Evolutionary conservation across 2,329 filamentous ascomycete genomes (phyloP), one percentile per base, ranked within the genome.

Genomic region (Ciborinia camelliae): DNA sequence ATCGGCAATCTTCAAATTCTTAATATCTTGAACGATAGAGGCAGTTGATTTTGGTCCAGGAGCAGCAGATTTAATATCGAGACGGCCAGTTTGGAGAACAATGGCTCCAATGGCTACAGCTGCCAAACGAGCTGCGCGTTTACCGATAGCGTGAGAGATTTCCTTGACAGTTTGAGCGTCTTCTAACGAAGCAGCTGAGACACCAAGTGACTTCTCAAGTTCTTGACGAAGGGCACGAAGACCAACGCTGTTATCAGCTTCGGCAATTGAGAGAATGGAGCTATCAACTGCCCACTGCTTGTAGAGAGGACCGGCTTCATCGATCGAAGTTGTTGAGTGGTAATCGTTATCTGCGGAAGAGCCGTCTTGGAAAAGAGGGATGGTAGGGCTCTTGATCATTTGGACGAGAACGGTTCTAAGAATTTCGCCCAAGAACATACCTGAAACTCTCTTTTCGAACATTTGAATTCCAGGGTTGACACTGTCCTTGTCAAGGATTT

Each of bases 371-470:
- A 97, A 96, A 43, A 97, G 83, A 3, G 87, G 82, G 8, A 89
- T 79, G 0, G 82, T 76, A 35, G 87, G 81, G 70, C 91, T 84
- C 71, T 89, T 84, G 73, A 93, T 80, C 75, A 97, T 84, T 65
- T 86, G 82, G 59, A 95, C 76, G 28, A 97, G 80, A 20, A 88
- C 87, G 52, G 91, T 83, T 63, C 95, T 90, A 63, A 97, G 83
- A 68, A 98, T 93, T 77, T 99, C 95, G 63, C 95, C 95, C 57
- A 99, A 79, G 80, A 98, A 99, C 94, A 99, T 98, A 76, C 95
- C 95, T 0, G 92, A 97, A 20, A 99, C 90, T 55, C 94, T 90
- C 84, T 99, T 99, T 81, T 99, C 95, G 75, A 98, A 99, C 91
- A 98, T 97, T 76, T 99, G 95, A 67, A 96, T 87, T 32, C 95